Evolutionary conservation across 306 rosid species (phyloP).

Genomic region (Trifolium pratense): DNA sequence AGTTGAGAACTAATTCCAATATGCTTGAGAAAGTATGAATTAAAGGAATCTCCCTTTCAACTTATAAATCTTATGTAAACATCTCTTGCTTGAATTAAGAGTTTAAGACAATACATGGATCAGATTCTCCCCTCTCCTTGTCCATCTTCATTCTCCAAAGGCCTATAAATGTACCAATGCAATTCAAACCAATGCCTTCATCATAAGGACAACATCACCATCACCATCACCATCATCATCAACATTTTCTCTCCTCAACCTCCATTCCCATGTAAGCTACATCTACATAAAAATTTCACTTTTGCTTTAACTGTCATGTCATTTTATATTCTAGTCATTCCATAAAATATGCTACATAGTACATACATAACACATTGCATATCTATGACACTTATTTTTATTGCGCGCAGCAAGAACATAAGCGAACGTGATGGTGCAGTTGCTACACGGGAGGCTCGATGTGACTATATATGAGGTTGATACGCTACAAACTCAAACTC

Average conservation of each 20-base stretch:
- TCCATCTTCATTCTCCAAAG: background rate
- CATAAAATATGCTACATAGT: background rate
- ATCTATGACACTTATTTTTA: background rate
- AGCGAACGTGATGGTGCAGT: constrained; percentile 15
- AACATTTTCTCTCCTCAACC: background rate
- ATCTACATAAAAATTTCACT: background rate
- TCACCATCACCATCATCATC: background rate
- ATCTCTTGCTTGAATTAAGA: constrained; percentile 37
- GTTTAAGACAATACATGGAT: constrained; percentile 33
- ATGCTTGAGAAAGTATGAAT: constrained; percentile 21
- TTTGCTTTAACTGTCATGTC: background rate
- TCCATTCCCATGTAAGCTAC: constrained; percentile 39
- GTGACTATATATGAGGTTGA: constrained; percentile 42
- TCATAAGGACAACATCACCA: background rate
- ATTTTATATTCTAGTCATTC: background rate
- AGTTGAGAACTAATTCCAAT: constrained; percentile 39
- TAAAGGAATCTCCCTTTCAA: constrained; percentile 25
- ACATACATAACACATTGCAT: background rate
- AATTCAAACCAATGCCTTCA: constrained; percentile 24
- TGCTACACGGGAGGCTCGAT: constrained; percentile 48
- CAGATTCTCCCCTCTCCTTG: constrained; percentile 10
- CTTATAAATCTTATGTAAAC: background rate
- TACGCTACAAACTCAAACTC: constrained; percentile 39
- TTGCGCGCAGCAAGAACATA: background rate
- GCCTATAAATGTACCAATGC: constrained; percentile 12